Percentiles rank a stretch among this genome's conserved stretches.
Conservation (phyloP, 768 basidiomycete species). For the Lactarius hengduanensis region DNA sequence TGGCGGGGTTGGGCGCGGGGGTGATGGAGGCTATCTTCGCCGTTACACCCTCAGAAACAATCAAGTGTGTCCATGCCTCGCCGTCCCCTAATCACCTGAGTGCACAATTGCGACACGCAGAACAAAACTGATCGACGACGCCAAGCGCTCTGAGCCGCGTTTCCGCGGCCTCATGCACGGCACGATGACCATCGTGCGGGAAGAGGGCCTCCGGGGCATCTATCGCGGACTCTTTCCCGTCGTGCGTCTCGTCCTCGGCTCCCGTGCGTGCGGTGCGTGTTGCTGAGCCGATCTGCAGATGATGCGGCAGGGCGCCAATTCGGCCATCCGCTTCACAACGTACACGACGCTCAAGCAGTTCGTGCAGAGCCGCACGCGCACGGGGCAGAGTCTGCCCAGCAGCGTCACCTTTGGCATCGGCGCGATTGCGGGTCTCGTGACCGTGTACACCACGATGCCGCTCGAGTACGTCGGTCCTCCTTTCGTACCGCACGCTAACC, state of each 20-base stretch:
- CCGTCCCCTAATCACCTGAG: not conserved
- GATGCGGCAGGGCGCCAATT: constrained; percentile 98
- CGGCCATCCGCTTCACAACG: constrained; percentile 92
- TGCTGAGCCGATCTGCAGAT: constrained; percentile 49
- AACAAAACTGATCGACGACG: constrained; percentile 96
- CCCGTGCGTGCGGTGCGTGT: not conserved
- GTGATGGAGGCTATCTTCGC: constrained; percentile 91
- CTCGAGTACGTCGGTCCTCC: constrained; percentile 53
- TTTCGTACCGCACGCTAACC: not conserved
- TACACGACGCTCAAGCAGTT: constrained; percentile 94
- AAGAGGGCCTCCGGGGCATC: constrained; percentile 82
- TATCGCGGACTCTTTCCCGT: constrained; percentile 95
- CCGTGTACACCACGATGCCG: constrained; percentile 89
- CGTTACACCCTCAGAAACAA: constrained; percentile 96
- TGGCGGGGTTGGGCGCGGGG: constrained; percentile 83
- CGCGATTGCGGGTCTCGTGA: constrained; percentile 89
- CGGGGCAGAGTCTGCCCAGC: constrained; percentile 81
- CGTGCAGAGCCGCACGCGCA: constrained; percentile 78
- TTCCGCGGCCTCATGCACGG: constrained; percentile 89
- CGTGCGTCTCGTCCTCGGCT: constrained; percentile 46
- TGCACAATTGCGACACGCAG: constrained; percentile 40
- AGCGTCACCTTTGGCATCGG: constrained; percentile 94
- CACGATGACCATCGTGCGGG: constrained; percentile 69
- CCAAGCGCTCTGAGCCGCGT: constrained; percentile 78
- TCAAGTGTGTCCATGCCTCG: constrained; percentile 65